These are phyloP conservation scores for Dendrocalamus sinicus DNA, from an alignment of 176 grass and related monocot species.

Conservation along the genomic window DNA sequence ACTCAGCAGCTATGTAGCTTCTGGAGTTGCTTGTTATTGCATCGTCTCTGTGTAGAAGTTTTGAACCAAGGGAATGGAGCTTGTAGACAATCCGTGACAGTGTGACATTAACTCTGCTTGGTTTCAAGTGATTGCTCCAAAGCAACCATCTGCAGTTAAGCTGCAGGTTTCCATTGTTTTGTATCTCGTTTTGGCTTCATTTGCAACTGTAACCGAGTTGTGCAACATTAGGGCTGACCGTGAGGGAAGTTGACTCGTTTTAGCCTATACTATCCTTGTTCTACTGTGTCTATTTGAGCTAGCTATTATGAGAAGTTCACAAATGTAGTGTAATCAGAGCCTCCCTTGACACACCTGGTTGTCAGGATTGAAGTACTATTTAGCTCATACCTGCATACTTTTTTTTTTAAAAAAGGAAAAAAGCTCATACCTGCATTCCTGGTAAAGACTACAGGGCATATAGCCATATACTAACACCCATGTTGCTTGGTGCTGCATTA, in stretches of 20 bases:
- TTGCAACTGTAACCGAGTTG: conserved; percentile 12
- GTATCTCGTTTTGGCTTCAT: neutral
- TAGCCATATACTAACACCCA: neutral
- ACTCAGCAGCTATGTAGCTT: conserved; percentile 24
- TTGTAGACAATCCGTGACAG: conserved; percentile 9
- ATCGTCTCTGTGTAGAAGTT: neutral
- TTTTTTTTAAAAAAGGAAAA: neutral
- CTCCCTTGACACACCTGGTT: too few species aligned
- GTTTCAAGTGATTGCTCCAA: neutral
- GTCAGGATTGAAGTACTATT: too few species aligned
- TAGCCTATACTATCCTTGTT: conserved; percentile 13
- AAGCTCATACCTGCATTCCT: neutral
- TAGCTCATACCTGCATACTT: conserved; percentile 17
- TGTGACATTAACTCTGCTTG: conserved; percentile 4
- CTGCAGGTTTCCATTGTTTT: conserved; percentile 5
- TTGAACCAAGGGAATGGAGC: conserved; percentile 10
- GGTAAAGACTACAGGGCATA: neutral
- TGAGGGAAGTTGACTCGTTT: neutral
- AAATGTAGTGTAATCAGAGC: neutral
- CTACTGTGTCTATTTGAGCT: neutral
- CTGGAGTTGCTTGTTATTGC: conserved; percentile 15
- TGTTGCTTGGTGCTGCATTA: neutral
- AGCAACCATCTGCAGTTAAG: conserved; percentile 17
- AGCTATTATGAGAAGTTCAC: neutral
- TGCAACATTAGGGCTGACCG: neutral